Evolutionary conservation across 768 basidiomycete species (phyloP).

Genomic region (Phanerochaete carnosa): DNA sequence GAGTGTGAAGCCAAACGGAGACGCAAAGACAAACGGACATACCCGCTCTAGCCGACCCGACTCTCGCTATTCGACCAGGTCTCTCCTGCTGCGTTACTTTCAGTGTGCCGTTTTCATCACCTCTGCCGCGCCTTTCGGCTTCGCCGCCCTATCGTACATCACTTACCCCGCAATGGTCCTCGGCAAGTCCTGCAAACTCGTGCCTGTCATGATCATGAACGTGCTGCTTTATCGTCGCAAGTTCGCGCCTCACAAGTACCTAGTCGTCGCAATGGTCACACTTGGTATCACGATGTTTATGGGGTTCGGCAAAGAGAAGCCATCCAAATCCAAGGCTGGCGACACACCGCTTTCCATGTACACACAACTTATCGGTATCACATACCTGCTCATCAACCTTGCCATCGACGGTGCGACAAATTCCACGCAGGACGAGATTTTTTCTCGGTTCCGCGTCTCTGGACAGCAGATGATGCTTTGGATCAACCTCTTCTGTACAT

Average conservation of each 20-base stretch:
- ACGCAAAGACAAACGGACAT: constrained; percentile 20
- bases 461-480: constrained; percentile 99
- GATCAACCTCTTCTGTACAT: constrained; percentile 87
- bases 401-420: constrained; percentile 91
- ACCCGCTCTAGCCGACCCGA: constrained; percentile 9
- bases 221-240: constrained; percentile 89
- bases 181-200: constrained; percentile 98
- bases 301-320: constrained; percentile 70
- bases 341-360: constrained; percentile 39
- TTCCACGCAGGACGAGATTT: constrained; percentile 97
- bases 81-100: constrained; percentile 70
- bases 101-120: constrained; percentile 89
- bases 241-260: constrained; percentile 93
- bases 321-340: constrained; percentile 34
- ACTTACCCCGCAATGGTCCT: constrained; percentile 99
- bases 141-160: constrained; percentile 91
- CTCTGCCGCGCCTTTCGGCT: constrained; percentile 91
- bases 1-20: constrained; percentile 26
- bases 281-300: constrained; percentile 91
- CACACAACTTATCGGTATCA: constrained; percentile 66
- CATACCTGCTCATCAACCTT: constrained; percentile 82
- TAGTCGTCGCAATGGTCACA: constrained; percentile 93
- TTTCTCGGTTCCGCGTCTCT: constrained; percentile 64
- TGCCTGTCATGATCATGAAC: constrained; percentile 98
- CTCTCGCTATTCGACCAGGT: constrained; percentile 25